phyloP scores from a whole-genome alignment of 2,329 filamentous ascomycete species.

The Pseudogymnoascus sp. region DNA sequence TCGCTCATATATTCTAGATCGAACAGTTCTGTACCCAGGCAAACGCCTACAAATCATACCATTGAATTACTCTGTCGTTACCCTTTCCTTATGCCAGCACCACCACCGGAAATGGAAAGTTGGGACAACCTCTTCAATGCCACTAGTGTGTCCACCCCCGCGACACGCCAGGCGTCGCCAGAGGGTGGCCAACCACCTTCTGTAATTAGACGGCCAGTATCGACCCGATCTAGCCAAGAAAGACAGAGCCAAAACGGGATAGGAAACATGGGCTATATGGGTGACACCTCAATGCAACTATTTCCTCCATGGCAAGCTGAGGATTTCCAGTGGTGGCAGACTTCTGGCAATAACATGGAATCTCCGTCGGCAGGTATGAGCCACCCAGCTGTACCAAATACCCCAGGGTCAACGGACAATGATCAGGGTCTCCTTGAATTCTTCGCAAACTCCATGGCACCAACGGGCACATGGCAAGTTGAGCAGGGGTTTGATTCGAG shows the following conservation, averaged over 20 bases:
- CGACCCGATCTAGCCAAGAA: background rate
- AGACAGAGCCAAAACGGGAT: background rate
- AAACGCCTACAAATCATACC: background rate
- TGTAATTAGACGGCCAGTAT: background rate
- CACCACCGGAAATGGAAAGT: background rate
- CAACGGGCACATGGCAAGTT: background rate
- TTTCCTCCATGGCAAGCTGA: background rate
- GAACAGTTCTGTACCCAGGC: background rate
- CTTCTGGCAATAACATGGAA: background rate
- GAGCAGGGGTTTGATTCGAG: background rate
- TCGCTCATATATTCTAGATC: background rate
- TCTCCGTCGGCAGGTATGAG: background rate
- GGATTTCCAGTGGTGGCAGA: background rate
- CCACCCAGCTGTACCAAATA: background rate
- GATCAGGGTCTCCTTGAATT: background rate
- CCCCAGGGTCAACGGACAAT: background rate
- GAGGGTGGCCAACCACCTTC: background rate
- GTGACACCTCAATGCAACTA: background rate
- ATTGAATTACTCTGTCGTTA: constrained; percentile 6
- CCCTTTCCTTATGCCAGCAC: constrained; percentile 8
- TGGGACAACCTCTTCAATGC: constrained; percentile 11
- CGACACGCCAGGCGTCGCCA: background rate
- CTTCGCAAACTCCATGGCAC: background rate
- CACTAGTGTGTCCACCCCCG: background rate
- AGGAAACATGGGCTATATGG: background rate